Percentiles rank a stretch among this genome's conserved stretches.
Evolutionary conservation across 805 yeast species (phyloP).

Genomic region (Monosporozyma servazzii): DNA sequence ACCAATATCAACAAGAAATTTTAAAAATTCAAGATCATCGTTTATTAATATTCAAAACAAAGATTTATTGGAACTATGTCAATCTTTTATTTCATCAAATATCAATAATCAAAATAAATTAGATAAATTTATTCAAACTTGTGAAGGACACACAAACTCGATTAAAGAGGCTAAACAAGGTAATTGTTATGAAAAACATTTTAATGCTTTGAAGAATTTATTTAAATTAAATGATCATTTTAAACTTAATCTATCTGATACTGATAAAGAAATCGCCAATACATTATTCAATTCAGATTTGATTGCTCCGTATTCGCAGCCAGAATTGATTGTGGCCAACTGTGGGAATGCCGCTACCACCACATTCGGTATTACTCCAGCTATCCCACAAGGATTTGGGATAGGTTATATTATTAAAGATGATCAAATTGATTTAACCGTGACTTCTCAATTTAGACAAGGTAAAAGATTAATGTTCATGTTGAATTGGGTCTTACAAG

Average conservation of each 20-base stretch:
- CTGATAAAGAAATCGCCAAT: slow-evolving; percentile 31
- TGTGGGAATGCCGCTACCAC: slow-evolving; percentile 89
- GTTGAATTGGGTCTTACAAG: slow-evolving; percentile 56
- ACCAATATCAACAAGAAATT: slow-evolving; percentile 73
- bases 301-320: slow-evolving; percentile 31
- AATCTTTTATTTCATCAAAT: slow-evolving; percentile 47
- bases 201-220: slow-evolving; percentile 52
- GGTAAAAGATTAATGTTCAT: slow-evolving; percentile 72
- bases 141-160: slow-evolving; percentile 41
- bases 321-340: slow-evolving; percentile 50
- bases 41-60: slow-evolving; percentile 58
- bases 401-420: slow-evolving; percentile 80
- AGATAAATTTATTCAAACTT: slow-evolving; percentile 39
- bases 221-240: slow-evolving; percentile 35
- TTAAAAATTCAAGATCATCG: slow-evolving; percentile 61
- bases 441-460: slow-evolving; percentile 81
- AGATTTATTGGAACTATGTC: slow-evolving; percentile 42
- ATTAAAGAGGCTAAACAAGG: slow-evolving; percentile 50
- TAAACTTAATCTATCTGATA: slow-evolving; percentile 20
- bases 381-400: slow-evolving; percentile 83
- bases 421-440: slow-evolving; percentile 71
- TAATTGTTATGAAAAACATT: slow-evolving; percentile 63
- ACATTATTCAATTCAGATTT: slow-evolving; percentile 37
- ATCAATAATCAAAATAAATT: slow-evolving; percentile 38
- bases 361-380: slow-evolving; percentile 85